Base-by-base conservation (phyloP, 768 basidiomycete species). In the Podaxis carcinomalis region DNA sequence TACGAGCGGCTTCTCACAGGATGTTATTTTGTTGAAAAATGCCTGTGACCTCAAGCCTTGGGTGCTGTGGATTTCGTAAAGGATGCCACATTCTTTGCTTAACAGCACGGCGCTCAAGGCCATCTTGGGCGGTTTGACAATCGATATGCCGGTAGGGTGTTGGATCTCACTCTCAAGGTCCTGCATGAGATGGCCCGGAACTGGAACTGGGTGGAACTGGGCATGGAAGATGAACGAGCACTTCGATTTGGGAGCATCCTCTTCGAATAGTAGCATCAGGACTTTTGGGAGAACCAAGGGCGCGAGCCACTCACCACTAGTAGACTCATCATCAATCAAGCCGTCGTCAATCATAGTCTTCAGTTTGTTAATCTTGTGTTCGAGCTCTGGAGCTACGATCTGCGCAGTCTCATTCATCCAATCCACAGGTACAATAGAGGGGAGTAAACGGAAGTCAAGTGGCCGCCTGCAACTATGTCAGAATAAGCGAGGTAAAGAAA, bases 81-180 rank as follows among this genome's bases (percentile, higher is more conserved):
- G 71, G 40, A 93, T 72, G 2, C 91, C 94, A 68, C 94, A 96
- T 62, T 90, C 83, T 67, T 83, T 83, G 69, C 93, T 95, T 51
- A 95, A 68, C 0, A 93, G 69, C 5, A 95, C 74, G 7, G 85
- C 89, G 54, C 81, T 83, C 47, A 92, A 68, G 2, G 75, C 75
- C 56, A 91, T 69, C 36, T 80, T 82, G 2, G 89, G 89, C 0
- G 82, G 71, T 2, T 71, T 68, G 6, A 82, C 76, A 0, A 88
- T 90, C 68, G 81, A 78, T 61, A 85, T 79, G 1, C 92, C 92
- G 0, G 89, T 90, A 6, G 92, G 92, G 21, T 80, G 80, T 62
- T 88, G 84, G 10, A 88, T 77, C 68, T 93, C 92, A 28, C 82
- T 80, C 69, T 93, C 92, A 1, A 91, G 72, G 51, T 90, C 89